Evolutionary conservation across 2,329 filamentous ascomycete species (phyloP).

Genomic region (Blastomyces silverae): DNA sequence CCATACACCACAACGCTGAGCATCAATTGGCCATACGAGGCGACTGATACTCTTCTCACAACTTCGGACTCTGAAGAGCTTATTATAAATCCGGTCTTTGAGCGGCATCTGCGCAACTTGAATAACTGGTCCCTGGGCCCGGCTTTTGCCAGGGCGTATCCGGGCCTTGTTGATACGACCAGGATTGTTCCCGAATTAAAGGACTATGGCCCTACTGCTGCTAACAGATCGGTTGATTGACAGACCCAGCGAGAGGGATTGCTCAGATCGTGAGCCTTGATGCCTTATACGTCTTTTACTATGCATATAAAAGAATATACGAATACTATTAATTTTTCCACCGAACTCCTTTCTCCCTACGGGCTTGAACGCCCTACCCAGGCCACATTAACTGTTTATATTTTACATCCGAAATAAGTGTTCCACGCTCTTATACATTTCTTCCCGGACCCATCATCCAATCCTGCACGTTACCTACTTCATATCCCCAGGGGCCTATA

Average conservation of each 20-base stretch:
- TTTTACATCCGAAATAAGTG: neutral
- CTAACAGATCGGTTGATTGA: neutral
- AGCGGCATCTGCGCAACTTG: constrained; percentile 65
- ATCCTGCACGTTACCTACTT: neutral
- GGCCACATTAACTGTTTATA: neutral
- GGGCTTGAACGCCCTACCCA: neutral
- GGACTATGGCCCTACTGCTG: neutral
- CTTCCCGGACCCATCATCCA: neutral
- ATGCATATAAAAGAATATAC: neutral
- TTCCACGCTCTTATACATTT: neutral
- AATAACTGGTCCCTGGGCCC: constrained; percentile 77
- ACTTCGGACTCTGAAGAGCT: constrained; percentile 52
- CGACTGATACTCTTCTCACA: constrained; percentile 60
- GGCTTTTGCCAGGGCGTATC: constrained; percentile 60
- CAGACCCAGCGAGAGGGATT: neutral
- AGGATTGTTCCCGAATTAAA: constrained; percentile 25
- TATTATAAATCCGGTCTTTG: constrained; percentile 79
- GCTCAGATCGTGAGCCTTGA: neutral
- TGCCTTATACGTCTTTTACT: neutral
- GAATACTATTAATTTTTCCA: neutral
- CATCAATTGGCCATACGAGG: constrained; percentile 79
- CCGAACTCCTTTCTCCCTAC: neutral
- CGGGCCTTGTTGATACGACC: constrained; percentile 45
- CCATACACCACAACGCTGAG: constrained; percentile 69
- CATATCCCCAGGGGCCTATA: neutral